Base-by-base conservation (phyloP, 352 stramenopile species). In the Pelagophyceae sp. region DNA sequence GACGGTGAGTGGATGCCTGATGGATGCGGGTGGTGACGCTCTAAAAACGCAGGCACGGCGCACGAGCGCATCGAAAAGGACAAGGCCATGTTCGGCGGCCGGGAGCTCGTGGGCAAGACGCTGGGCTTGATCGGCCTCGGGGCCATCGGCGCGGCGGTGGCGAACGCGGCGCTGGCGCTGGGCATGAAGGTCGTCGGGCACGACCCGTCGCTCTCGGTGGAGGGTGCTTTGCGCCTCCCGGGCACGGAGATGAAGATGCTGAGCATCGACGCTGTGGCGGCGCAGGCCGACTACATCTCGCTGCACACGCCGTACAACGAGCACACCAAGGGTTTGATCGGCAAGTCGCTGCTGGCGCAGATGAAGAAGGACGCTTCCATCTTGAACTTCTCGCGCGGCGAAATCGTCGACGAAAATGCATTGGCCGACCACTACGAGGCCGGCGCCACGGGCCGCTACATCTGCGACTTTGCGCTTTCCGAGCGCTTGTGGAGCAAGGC, bases 251-350 rank as follows among this genome's bases (percentile, higher is more conserved):
- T 71, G 29, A 31, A 58, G 11, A 58, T 74, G 35, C 23, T 33
- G 2, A 37, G 11, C 11, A 23, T 74, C 5, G 67, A 58, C 33
- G 67, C 51, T 2, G 2, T 74, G 11, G 11, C 23, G 2, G 27
- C 87, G 29, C 86, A 89, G 69, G 94, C 91, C 67, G 95, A 98
- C 88, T 98, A 96, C 85, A 95, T 98, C 84, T 94, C 90, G 64
- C 87, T 98, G 33, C 96, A 98, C 82, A 93, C 97, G 75, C 95
- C 95, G 27, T 93, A 97, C 77, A 92, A 94, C 37, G 83, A 89
- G 37, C 75, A 89, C 72, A 94, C 95, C 50, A 90, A 91, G 75
- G 84, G 96, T 76, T 89, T 97, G 72, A 85, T 96, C 37, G 92
- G 87, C 79, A 25, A 11, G 19, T 82, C 78, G 6, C 82, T 90